Evolutionary conservation across 495 filamentous ascomycete species (phyloP).

Genomic region (Trypethelium eluteriae): DNA sequence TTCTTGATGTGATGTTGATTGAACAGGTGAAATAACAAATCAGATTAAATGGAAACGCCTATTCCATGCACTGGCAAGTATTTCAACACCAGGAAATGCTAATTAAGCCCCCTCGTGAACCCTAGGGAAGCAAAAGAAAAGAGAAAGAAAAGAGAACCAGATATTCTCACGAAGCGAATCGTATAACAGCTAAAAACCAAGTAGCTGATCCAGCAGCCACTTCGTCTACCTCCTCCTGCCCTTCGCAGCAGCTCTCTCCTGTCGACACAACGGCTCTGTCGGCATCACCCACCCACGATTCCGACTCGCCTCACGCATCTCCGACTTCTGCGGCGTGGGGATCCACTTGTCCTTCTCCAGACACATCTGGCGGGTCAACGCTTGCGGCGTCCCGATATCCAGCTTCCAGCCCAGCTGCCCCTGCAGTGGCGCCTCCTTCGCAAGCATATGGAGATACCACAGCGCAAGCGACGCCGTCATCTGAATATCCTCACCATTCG

Average conservation of each 20-base stretch:
- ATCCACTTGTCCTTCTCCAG: slow-evolving; percentile 75
- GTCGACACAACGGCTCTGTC: slow-evolving; percentile 58
- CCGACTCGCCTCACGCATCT: slow-evolving; percentile 77
- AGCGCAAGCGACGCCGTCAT: slow-evolving; percentile 65
- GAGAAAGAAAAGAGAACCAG: background rate
- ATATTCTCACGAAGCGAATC: background rate
- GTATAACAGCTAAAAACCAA: background rate
- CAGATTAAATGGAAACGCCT: background rate
- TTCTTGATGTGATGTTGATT: too few relatives aligned
- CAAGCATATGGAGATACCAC: slow-evolving; percentile 78
- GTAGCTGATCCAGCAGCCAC: background rate
- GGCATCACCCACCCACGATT: slow-evolving; percentile 78
- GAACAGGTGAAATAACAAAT: too few relatives aligned
- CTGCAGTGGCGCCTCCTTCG: slow-evolving; percentile 60
- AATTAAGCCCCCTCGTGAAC: background rate
- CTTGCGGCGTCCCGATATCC: slow-evolving; percentile 74
- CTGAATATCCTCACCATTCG: slow-evolving; percentile 39
- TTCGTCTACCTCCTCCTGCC: slow-evolving; percentile 16
- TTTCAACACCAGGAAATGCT: slow-evolving; percentile 4
- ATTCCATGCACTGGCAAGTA: background rate
- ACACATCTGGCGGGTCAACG: slow-evolving; percentile 64
- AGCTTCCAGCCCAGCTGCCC: slow-evolving; percentile 61
- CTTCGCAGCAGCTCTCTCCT: slow-evolving; percentile 38
- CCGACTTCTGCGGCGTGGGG: slow-evolving; percentile 69
- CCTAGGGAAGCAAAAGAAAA: background rate